Base-by-base conservation (phyloP, 306 rosid species). In the Rubus idaeus region DNA sequence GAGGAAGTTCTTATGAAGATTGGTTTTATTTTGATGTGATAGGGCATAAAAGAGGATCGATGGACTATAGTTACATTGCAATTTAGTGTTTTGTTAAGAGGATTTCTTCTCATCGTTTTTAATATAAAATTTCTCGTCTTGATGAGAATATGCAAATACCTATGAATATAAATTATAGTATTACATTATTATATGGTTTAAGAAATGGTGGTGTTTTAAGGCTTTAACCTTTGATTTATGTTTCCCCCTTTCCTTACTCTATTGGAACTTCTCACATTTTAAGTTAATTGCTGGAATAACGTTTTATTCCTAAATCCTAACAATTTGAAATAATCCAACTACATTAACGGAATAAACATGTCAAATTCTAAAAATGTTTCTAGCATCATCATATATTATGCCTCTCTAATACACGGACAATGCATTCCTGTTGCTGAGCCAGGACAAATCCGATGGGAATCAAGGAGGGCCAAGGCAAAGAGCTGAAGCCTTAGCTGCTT, bases 381-480 rank as follows among this genome's bases (percentile, higher is more conserved):
- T 13, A 14, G 46, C 44, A 16, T 60, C 45, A 9, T 46, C 46
- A 26, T 74, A 23, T 23, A 17, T 26, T 45, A 30, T 45, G 18
- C 55, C 18, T 74, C 46, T 74, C 50, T 60, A 74, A 74, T 60
- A 57, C 70, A 61, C 5, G 11, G 58, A 74, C 23, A 46, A 45
- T 14, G 77, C 46, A 74, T 74, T 2, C 68, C 68, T 60, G 18
- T 57, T 80, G 49, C 77, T 67, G 79, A 23, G 39, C 37, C 82
- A 88, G 91, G 91, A 88, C 3, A 88, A 88, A 79, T 76, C 88
- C 49, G 82, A 75, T 42, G 91, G 89, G 62, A 82, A 69, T 68
- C 88, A 86, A 61, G 89, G 91, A 61, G 91, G 91, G 50, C 84
- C 89, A 61, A 88, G 86, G 40, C 91, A 88, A 70, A 85, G 91